Base-by-base conservation (phyloP, 2,329 filamentous ascomycete genomes). In the Cercospora citrullina region DNA sequence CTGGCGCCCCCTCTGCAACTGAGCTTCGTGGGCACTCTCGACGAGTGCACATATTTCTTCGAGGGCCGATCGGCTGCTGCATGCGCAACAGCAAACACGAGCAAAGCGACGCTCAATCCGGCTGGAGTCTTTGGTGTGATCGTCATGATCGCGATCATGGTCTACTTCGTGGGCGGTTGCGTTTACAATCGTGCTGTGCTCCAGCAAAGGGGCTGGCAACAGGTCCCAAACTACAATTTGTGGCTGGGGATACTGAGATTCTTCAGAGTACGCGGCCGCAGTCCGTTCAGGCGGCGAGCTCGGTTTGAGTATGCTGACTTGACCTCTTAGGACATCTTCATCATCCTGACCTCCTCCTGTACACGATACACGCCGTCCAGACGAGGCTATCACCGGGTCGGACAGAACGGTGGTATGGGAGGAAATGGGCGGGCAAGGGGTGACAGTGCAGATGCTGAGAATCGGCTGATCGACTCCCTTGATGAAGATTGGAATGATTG, bases 401-500 rank as follows among this genome's bases (percentile, higher is more conserved):
- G 79, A 71, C 82, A 84, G 78, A 84, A 73, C 83, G 83, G 75
- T 79, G 84, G 65, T 71, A 89, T 78, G 4, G 78, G 79, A 28
- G 81, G 81, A 39, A 77, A 78, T 42, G 76, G 79, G 33, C 76
- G 81, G 59, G 78, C 79, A 10, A 78, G 82, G 21, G 78, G 80
- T 2, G 78, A 81, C 26, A 81, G 86, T 5, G 80, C 86, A 6
- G 94, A 97, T 68, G 94, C 93, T 65, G 95, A 98, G 81, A 97
- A 98, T 79, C 84, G 93, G 71, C 81, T 98, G 74, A 98, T 99
- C 78, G 94, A 98, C 79, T 93, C 97, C 80, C 84, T 97, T 68
- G 95, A 98, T 76, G 94, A 98, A 79, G 94, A 97, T 78, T 98
- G 94, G 94, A 94, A 97, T 74, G 94, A 97, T 72, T 85, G 67